Conservation (phyloP, 2,329 filamentous ascomycete genomes). For the Colletotrichum nymphaeae region DNA sequence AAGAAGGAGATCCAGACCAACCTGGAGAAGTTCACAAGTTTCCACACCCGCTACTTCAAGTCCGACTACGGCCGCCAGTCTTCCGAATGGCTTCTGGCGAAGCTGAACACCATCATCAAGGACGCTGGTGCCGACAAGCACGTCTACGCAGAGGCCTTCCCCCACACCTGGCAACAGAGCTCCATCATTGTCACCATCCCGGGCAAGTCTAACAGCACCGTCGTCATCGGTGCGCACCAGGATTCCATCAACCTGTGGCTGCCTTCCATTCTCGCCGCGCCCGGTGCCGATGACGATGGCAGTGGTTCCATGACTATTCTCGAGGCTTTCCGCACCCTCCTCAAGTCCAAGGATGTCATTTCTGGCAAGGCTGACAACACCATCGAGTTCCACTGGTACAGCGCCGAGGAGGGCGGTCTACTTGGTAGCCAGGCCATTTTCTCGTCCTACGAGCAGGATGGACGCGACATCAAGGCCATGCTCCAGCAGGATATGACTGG, state of each 20-base stretch:
- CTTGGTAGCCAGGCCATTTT: conserved; percentile 93
- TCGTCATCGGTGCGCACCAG: conserved; percentile 92
- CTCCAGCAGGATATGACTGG: conserved; percentile 99
- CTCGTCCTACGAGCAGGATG: conserved; percentile 77
- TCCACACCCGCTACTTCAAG: conserved; percentile 87
- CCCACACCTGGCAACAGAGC: conserved; percentile 88
- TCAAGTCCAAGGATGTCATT: conserved; percentile 77
- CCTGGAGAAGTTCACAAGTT: conserved; percentile 81
- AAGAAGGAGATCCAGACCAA: conserved; percentile 83
- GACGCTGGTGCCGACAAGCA: conserved; percentile 75
- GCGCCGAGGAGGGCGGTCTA: conserved; percentile 88
- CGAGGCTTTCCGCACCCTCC: conserved; percentile 85
- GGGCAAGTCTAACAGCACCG: conserved; percentile 83
- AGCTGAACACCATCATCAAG: conserved; percentile 78
- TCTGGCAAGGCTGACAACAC: conserved; percentile 83
- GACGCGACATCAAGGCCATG: conserved; percentile 90
- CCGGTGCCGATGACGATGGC: conserved; percentile 95
- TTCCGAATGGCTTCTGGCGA: conserved; percentile 85
- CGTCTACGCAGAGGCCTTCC: conserved; percentile 79
- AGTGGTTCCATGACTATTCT: conserved; percentile 94
- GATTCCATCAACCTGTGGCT: conserved; percentile 96
- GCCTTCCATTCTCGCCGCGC: conserved; percentile 84
- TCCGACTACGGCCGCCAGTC: conserved; percentile 84
- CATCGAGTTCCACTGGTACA: conserved; percentile 97
- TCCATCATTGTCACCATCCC: conserved; percentile 93